A percentile compares a stretch with the other conserved stretches of the same genome.
Conservation (phyloP, 2,329 filamentous ascomycete species). For the Fusarium sp. region DNA sequence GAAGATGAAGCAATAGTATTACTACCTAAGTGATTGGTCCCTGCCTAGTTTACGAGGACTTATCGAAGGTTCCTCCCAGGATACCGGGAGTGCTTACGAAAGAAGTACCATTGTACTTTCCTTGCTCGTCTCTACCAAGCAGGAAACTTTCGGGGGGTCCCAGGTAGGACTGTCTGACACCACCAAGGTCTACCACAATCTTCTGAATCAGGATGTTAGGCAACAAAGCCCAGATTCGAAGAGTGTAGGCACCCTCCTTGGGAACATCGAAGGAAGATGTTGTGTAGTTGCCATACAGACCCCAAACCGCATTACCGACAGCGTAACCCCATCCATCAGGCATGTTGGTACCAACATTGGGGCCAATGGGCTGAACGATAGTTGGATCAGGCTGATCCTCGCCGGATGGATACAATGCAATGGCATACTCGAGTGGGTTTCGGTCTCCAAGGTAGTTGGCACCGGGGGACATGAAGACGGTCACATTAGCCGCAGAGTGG, state of each 20-base stretch:
- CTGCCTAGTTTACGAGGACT: neutral
- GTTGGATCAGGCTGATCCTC: slow-evolving; percentile 23
- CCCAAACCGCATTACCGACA: slow-evolving; percentile 61
- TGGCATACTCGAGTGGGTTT: slow-evolving; percentile 62
- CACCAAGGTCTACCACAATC: slow-evolving; percentile 66
- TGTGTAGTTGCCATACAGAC: slow-evolving; percentile 56
- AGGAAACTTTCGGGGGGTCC: slow-evolving; percentile 67
- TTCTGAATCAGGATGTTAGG: slow-evolving; percentile 67
- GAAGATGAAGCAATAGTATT: neutral
- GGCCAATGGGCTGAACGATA: slow-evolving; percentile 23
- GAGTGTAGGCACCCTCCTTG: slow-evolving; percentile 58
- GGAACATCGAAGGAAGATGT: slow-evolving; percentile 57
- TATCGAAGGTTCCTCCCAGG: neutral
- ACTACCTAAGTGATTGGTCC: neutral
- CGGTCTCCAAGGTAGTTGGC: slow-evolving; percentile 64
- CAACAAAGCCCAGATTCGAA: slow-evolving; percentile 63
- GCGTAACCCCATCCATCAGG: slow-evolving; percentile 34
- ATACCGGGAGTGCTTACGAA: slow-evolving; percentile 12
- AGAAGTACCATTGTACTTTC: slow-evolving; percentile 27
- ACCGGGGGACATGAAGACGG: slow-evolving; percentile 62
- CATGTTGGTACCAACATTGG: slow-evolving; percentile 27
- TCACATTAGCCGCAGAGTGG: slow-evolving; percentile 56
- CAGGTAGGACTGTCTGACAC: slow-evolving; percentile 64
- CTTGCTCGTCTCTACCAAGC: slow-evolving; percentile 18
- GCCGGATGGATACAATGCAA: slow-evolving; percentile 58